Evolutionary conservation across 768 basidiomycete genomes (phyloP), one percentile per base, ranked within the genome.

Genomic region (Phlebiopsis flavidoalba): DNA sequence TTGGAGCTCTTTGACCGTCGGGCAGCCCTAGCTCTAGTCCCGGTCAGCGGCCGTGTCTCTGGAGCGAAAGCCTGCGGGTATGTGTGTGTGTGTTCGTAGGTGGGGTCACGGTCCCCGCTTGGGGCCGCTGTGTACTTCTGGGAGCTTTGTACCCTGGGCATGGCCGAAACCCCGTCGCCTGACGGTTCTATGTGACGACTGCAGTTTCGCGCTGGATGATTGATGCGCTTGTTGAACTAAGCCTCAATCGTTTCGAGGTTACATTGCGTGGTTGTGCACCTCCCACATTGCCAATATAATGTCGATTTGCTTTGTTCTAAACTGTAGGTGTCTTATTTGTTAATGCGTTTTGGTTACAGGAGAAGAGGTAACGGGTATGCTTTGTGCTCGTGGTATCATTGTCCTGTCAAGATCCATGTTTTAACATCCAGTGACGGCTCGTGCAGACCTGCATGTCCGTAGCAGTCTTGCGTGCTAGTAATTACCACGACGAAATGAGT

Each of bases 1-100:
- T 88, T 59, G 87, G 87, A n/a, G 35, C 67, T 88, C 26, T 82
- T 89, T 65, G 73, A 64, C 53, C 68, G n/a, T 74, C 60, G 36
- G n/a, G 24, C 36, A 33, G 36, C 33, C 24, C 48, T 19, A 21
- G 24, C 15, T 22, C 56, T 17, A 10, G 6, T 45, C 11, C 46
- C 51, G 57, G 61, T 8, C 56, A 31, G 33, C 57, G 61, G 46
- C 22, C 57, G 21, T n/a, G n/a, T 58, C 61, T 12, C 43, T 55
- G 7, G 54, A 55, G 24, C 54, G 54, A 6, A 55, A 19, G 2
- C 35, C 19, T 24, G 48, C 19, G 24, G 48, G 3, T 48, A 48
- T 6, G 8, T 48, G 21, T 8, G 7, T 49, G 14, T 3, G 40
- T 2, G 17, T 43, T 12, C 40, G 26, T 31, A n/a, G 26, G 26